Evolutionary conservation across 345 rosid species (phyloP).

Genomic region (Citrus australasica): DNA sequence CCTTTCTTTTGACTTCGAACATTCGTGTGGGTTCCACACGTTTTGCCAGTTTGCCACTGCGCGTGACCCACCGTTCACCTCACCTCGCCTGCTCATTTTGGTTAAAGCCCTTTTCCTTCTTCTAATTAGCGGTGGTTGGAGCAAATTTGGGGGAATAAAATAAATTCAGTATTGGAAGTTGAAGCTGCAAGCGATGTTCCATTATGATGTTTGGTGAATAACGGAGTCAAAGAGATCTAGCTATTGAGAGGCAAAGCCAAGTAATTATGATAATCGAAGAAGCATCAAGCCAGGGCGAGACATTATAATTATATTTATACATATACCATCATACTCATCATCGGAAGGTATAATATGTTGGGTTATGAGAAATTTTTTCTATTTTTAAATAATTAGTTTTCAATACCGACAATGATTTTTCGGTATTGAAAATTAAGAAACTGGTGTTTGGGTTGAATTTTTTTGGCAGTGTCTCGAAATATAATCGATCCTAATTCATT

Average conservation of each 20-base stretch:
- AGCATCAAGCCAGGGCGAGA: neutral
- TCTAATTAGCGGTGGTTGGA: neutral
- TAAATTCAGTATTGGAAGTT: neutral
- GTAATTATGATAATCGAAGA: neutral
- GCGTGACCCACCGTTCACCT: neutral
- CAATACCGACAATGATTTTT: fast-evolving
- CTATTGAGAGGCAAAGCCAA: neutral
- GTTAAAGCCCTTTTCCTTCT: no score
- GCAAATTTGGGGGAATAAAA: neutral
- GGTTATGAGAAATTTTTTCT: no score
- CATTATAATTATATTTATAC: no score
- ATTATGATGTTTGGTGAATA: neutral
- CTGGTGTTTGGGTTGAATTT: no score
- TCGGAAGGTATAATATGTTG: no score
- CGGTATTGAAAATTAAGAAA: no score
- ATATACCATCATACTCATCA: no score
- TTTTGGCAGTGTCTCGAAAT: no score
- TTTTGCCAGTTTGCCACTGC: neutral
- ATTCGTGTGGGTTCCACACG: conserved; percentile 3
- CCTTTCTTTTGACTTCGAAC: neutral
- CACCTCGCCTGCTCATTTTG: neutral
- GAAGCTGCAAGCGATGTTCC: neutral
- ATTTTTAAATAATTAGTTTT: no score
- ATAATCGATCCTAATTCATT: no score
- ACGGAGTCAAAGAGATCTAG: neutral